Evolutionary conservation across 352 stramenopile species (phyloP).

Genomic region (Pythium inflatum): DNA sequence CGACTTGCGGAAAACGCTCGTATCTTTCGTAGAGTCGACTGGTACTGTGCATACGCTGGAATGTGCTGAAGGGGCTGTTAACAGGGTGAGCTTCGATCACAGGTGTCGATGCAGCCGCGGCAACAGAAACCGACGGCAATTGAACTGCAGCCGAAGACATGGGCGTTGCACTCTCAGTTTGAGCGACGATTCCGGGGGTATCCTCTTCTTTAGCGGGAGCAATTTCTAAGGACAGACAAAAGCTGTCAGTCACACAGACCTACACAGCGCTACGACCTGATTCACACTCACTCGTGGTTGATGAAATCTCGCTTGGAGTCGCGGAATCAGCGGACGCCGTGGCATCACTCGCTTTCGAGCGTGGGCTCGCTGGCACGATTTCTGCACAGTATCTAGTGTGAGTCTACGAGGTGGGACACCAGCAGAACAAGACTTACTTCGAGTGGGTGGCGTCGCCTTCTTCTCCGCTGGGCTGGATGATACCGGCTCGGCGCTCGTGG

Average conservation of each 20-base stretch:
- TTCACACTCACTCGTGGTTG: slow-evolving; percentile 19
- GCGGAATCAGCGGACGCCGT: not conserved
- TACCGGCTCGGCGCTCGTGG: not conserved
- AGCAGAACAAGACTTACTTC: not conserved
- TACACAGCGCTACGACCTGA: too few relatives aligned
- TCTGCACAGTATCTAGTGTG: too few relatives aligned
- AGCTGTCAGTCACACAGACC: too few relatives aligned
- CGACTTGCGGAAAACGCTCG: slow-evolving; percentile 4
- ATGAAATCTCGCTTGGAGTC: not conserved
- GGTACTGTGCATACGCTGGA: slow-evolving; percentile 28
- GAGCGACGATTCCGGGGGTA: not conserved
- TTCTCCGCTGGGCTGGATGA: too few relatives aligned
- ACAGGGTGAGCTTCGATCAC: slow-evolving; percentile 1
- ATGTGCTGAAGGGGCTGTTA: slow-evolving; percentile 36
- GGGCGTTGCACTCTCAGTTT: not conserved
- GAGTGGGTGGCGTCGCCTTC: too few relatives aligned
- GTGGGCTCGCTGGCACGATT: not conserved
- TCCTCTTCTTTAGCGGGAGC: too few relatives aligned
- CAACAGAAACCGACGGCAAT: not conserved
- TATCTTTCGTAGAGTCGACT: slow-evolving; percentile 34
- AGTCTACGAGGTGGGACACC: too few relatives aligned
- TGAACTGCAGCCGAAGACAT: not conserved
- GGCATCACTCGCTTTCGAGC: not conserved
- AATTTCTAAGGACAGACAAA: too few relatives aligned
- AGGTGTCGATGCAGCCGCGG: not conserved